Percentiles rank a stretch among this genome's conserved stretches.
Conservation (phyloP, 306 rosid genomes). For the Casuarina cunninghamiana region DNA sequence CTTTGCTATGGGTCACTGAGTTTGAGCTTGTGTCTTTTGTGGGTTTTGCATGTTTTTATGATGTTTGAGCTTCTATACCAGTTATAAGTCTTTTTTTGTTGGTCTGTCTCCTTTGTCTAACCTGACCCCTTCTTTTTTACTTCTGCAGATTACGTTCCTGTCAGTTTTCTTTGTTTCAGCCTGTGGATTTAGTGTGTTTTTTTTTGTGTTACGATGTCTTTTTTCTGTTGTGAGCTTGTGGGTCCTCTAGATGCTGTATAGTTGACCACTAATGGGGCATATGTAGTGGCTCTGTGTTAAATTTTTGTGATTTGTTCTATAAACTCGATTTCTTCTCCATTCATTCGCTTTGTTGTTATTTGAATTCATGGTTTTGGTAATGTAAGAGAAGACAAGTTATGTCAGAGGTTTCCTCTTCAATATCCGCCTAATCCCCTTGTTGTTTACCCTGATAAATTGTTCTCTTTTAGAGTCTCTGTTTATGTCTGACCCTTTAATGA, state of each 20-base stretch:
- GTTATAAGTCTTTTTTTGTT: neutral
- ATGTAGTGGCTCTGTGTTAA: neutral
- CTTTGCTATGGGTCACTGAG: slow-evolving; percentile 1
- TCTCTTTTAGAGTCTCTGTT: neutral
- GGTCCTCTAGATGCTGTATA: neutral
- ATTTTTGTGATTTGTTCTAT: neutral
- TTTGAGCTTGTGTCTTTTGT: slow-evolving; percentile 11
- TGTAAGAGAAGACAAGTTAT: neutral
- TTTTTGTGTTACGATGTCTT: neutral
- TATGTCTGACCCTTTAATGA: neutral
- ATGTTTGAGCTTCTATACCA: neutral
- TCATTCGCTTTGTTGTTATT: neutral
- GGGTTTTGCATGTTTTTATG: neutral
- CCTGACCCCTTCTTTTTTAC: neutral
- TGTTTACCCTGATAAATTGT: neutral
- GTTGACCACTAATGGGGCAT: neutral
- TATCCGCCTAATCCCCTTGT: neutral
- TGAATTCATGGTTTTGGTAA: neutral
- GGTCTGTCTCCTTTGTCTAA: neutral
- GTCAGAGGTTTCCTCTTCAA: neutral
- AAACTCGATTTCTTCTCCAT: neutral
- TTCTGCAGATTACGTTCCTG: neutral
- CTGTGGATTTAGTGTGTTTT: slow-evolving; percentile 3
- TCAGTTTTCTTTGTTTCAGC: slow-evolving; percentile 6
- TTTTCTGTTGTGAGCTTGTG: neutral